phyloP scores from a whole-genome alignment of 441 rosid genomes.

The Macaranga tanarius region DNA sequence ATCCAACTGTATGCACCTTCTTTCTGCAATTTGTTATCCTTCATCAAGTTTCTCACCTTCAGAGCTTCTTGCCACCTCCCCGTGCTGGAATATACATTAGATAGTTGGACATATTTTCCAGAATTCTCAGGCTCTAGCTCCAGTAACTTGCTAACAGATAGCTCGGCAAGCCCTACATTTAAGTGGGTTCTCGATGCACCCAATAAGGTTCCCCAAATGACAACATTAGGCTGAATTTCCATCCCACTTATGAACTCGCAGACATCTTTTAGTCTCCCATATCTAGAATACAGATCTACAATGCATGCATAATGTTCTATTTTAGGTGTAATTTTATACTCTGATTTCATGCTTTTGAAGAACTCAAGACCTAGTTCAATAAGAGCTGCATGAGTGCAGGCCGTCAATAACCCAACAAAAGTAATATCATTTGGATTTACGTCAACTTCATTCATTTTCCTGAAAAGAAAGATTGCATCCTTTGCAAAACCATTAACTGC shows the following conservation, averaged over 20 bases:
- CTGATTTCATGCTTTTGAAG: conserved; percentile 9
- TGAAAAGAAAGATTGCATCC: neutral
- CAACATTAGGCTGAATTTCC: conserved; percentile 10
- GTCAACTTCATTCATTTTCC: conserved; percentile 3
- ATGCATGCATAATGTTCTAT: conserved; percentile 19
- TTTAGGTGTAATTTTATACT: conserved; percentile 8
- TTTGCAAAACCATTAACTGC: conserved; percentile 13
- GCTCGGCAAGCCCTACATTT: conserved; percentile 11
- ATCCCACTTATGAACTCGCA: conserved; percentile 5
- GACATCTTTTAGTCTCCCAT: conserved; percentile 8
- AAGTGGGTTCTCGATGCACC: conserved; percentile 12
- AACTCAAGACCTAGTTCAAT: conserved; percentile 12
- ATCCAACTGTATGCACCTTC: conserved; percentile 12
- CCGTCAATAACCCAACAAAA: conserved; percentile 15
- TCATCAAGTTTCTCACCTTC: conserved; percentile 6
- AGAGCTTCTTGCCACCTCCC: conserved; percentile 4
- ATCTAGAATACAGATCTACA: conserved; percentile 8
- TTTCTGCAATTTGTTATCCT: conserved; percentile 10
- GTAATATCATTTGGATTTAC: conserved; percentile 15
- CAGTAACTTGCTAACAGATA: neutral
- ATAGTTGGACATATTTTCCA: conserved; percentile 12
- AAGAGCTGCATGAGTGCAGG: conserved; percentile 13
- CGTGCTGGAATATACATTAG: neutral
- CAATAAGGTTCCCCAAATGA: conserved; percentile 12
- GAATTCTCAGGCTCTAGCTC: conserved; percentile 5